Evolutionary conservation across 2,329 filamentous ascomycete species (phyloP), one percentile per base, ranked within the genome.

Genomic region (Pseudogymnoascus sp.): DNA sequence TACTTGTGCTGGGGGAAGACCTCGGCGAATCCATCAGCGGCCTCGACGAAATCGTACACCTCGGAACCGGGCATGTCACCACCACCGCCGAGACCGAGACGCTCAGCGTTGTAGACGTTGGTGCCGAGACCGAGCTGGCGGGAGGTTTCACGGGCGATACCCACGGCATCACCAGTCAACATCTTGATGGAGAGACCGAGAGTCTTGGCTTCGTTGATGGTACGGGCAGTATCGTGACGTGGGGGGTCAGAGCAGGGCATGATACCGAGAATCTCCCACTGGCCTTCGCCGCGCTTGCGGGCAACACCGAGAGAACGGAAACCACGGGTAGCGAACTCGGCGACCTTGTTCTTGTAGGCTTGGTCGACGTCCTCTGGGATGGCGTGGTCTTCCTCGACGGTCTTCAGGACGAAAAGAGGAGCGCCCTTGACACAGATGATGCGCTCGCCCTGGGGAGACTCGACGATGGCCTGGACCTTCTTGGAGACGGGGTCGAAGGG

Each of bases 1-100:
- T 93, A 96, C 82, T 96, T 96, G 84, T 96, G 91, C 79, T 96
- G 90, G 71, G 91, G 91, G 82, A 95, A 96, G 64, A 96, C 91
- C 76, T 96, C 91, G 68, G 92, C 91, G 78, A 96, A 96, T 79
- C 91, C 92, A 83, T 96, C 91, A 66, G 91, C 92, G 80, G 89
- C 91, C 82, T 96, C 91, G 64, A 96, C 91, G 80, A 96, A 96
- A 80, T 96, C 91, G 79, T 95, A 96, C 63, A 96, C 89, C 79
- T 96, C 90, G 67, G 91, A 96, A 72, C 91, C 91, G 72, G 91
- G 89, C 91, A 96, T 95, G 75, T 93, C 90, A 81, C 91, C 91
- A 71, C 90, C 91, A 64, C 91, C 91, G 75, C 90, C 90, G 64
- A 96, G 87, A 82, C 91, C 91, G 64, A 96, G 90, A 72, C 90